Evolutionary conservation across 352 stramenopile species (phyloP).

Genomic region (Globisporangium carolinianum): DNA sequence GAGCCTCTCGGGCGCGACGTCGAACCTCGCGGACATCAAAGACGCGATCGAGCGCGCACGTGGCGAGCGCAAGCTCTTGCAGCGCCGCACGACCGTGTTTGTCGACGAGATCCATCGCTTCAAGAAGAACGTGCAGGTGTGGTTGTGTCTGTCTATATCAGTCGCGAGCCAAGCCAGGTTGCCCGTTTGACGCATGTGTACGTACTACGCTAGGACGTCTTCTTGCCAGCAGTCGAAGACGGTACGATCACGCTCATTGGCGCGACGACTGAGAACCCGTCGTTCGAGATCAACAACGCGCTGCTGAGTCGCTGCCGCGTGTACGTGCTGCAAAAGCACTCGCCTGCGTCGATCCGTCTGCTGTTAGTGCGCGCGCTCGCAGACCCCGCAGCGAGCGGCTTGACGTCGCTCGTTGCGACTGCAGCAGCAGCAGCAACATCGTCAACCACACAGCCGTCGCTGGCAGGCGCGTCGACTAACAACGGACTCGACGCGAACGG

Average conservation of each 20-base stretch:
- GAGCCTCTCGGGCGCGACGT: slow-evolving; percentile 60
- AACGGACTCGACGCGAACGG: slow-evolving; percentile 5
- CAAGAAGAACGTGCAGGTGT: slow-evolving; percentile 63
- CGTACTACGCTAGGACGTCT: too few species aligned
- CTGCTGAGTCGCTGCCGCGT: slow-evolving; percentile 74
- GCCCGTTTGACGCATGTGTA: too few species aligned
- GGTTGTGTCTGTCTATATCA: too few species aligned
- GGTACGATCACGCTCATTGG: slow-evolving; percentile 84
- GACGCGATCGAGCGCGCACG: slow-evolving; percentile 68
- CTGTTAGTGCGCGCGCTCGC: slow-evolving; percentile 62
- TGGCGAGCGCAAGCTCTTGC: slow-evolving; percentile 54
- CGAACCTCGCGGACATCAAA: slow-evolving; percentile 62
- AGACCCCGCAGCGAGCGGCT: slow-evolving; percentile 19
- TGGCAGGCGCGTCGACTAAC: not conserved
- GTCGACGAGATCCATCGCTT: slow-evolving; percentile 87
- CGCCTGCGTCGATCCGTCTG: slow-evolving; percentile 42
- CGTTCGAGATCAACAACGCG: slow-evolving; percentile 85
- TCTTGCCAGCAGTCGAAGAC: slow-evolving; percentile 61
- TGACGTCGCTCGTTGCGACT: slow-evolving; percentile 15
- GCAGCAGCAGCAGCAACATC: not conserved
- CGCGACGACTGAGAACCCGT: slow-evolving; percentile 87
- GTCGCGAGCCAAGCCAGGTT: too few species aligned
- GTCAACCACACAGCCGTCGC: too few species aligned
- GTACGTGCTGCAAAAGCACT: slow-evolving; percentile 72
- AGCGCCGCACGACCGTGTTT: slow-evolving; percentile 74